Conservation (phyloP, 495 filamentous ascomycete species). For the Trichoderma erinaceum region DNA sequence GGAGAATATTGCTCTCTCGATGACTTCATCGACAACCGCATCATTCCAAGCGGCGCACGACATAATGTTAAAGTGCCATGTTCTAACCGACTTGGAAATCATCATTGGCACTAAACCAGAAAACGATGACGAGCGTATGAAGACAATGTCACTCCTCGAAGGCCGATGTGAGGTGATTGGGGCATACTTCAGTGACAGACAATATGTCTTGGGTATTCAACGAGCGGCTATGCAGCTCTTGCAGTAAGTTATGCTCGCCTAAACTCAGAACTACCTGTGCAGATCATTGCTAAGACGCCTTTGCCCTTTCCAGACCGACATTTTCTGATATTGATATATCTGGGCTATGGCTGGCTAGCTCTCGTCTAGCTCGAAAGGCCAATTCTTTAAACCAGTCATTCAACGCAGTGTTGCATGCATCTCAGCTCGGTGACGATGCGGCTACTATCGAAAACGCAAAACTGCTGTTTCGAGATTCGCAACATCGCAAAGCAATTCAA, state of each 20-base stretch:
- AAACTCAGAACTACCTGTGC: slow-evolving; percentile 14
- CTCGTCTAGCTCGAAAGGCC: slow-evolving; percentile 78
- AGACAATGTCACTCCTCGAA: slow-evolving; percentile 55
- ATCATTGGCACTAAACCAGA: slow-evolving; percentile 51
- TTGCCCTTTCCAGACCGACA: slow-evolving; percentile 28
- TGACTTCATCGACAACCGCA: slow-evolving; percentile 66
- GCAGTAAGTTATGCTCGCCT: slow-evolving; percentile 38
- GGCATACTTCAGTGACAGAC: slow-evolving; percentile 81
- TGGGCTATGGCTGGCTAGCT: slow-evolving; percentile 77
- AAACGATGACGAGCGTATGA: slow-evolving; percentile 32
- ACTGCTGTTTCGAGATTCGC: slow-evolving; percentile 89
- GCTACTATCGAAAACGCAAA: slow-evolving; percentile 89
- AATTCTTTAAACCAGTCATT: slow-evolving; percentile 79
- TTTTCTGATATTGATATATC: slow-evolving; percentile 65
- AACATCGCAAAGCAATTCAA: slow-evolving; percentile 93
- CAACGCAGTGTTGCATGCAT: slow-evolving; percentile 86
- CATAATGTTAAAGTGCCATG: slow-evolving; percentile 74
- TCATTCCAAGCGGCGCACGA: slow-evolving; percentile 81
- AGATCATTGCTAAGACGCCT: slow-evolving; percentile 35
- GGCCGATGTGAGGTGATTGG: slow-evolving; percentile 78
- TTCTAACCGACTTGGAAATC: slow-evolving; percentile 77
- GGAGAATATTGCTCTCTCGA: slow-evolving; percentile 60
- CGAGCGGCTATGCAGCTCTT: slow-evolving; percentile 78
- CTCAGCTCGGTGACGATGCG: slow-evolving; percentile 71
- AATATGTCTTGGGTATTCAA: slow-evolving; percentile 84